Percentiles rank a stretch among this genome's conserved stretches.
These are phyloP conservation scores for Bipolaris cookei DNA, from an alignment of 2,329 filamentous ascomycete species.

Conservation along the genomic window DNA sequence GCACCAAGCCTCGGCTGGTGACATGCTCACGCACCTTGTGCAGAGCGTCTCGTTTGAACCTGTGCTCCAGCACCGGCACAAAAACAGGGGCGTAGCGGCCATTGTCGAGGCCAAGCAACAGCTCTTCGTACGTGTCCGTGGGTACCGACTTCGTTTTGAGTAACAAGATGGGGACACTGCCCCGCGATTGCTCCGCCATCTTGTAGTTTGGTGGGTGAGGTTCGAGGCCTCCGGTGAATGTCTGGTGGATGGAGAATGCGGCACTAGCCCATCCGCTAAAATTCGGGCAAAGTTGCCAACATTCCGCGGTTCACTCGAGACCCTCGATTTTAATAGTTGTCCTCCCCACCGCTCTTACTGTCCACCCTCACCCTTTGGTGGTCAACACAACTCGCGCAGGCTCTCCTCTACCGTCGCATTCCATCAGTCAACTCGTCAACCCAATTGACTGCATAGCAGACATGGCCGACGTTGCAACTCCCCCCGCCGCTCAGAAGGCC, in stretches of 20 bases:
- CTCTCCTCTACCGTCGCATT: constrained; percentile 17
- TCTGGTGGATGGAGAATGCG: constrained; percentile 13
- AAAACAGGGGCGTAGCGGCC: constrained; percentile 69
- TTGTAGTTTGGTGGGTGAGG: constrained; percentile 17
- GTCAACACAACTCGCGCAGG: constrained; percentile 10
- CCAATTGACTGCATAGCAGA: constrained; percentile 29
- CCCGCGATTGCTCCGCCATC: constrained; percentile 34
- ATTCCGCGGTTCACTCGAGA: constrained; percentile 24
- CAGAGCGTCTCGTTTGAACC: constrained; percentile 67
- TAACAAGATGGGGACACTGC: constrained; percentile 65
- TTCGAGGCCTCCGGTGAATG: constrained; percentile 6
- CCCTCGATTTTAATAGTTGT: constrained; percentile 36
- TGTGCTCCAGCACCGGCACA: constrained; percentile 78
- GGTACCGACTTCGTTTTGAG: constrained; percentile 79
- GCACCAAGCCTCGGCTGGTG: constrained; percentile 49
- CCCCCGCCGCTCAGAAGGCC: constrained; percentile 44
- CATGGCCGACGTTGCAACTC: constrained; percentile 50
- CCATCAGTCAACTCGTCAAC: constrained; percentile 21
- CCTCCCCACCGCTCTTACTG: constrained; percentile 17
- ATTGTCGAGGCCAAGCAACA: constrained; percentile 60
- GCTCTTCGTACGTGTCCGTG: constrained; percentile 73
- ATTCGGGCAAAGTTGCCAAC: constrained; percentile 33
- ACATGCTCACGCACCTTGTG: constrained; percentile 61
- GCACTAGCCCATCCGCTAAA: constrained; percentile 20
- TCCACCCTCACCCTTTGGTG: constrained; percentile 10